Evolutionary conservation across 2,329 filamentous ascomycete genomes (phyloP).

Genomic region (Fusarium oxysporum): DNA sequence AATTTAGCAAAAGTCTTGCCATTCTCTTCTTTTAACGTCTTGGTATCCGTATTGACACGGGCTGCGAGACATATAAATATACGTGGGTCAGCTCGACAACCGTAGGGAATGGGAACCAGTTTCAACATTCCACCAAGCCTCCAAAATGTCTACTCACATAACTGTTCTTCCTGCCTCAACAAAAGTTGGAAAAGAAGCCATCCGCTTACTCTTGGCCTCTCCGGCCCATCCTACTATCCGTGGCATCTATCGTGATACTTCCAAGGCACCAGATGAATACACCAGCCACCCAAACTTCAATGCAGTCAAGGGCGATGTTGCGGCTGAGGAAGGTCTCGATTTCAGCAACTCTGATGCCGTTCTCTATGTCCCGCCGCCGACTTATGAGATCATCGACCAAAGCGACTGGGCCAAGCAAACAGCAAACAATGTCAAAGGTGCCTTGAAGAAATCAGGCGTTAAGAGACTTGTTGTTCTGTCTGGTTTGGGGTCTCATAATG

Average conservation of each 20-base stretch:
- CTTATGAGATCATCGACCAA: slow-evolving; percentile 39
- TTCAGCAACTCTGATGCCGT: slow-evolving; percentile 47
- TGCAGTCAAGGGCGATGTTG: slow-evolving; percentile 46
- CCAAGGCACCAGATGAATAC: slow-evolving; percentile 47
- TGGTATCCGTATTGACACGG: background rate
- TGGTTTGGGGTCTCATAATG: slow-evolving; percentile 46
- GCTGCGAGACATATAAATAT: background rate
- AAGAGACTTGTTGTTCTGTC: slow-evolving; percentile 43
- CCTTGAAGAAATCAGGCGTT: slow-evolving; percentile 24
- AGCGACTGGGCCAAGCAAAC: slow-evolving; percentile 39
- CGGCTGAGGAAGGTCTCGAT: slow-evolving; percentile 37
- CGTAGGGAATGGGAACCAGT: background rate
- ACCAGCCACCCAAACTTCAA: slow-evolving; percentile 41
- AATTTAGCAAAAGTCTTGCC: background rate
- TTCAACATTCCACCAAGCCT: background rate
- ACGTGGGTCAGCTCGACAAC: background rate
- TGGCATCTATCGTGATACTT: slow-evolving; percentile 46
- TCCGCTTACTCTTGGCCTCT: slow-evolving; percentile 42
- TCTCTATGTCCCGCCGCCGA: slow-evolving; percentile 50
- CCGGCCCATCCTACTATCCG: slow-evolving; percentile 34
- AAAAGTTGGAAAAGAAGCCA: slow-evolving; percentile 43
- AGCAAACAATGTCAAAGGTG: slow-evolving; percentile 40
- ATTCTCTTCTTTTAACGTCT: background rate
- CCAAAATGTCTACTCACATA: slow-evolving; percentile 44
- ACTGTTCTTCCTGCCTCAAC: slow-evolving; percentile 50